Conservation (phyloP, 2,329 filamentous ascomycete genomes). For the Fusarium coicis region DNA sequence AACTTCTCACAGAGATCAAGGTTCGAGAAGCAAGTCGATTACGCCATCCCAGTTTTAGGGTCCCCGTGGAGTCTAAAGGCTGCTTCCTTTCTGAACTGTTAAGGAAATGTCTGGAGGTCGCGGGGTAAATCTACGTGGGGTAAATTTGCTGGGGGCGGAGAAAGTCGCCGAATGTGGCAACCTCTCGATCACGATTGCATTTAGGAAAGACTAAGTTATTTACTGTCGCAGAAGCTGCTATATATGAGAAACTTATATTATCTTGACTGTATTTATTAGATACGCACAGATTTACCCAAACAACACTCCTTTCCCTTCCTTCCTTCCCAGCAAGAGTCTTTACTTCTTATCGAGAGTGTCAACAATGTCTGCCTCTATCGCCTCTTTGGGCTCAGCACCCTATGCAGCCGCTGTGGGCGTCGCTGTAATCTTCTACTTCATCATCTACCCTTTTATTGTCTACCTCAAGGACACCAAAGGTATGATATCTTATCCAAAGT, state of each 20-base stretch:
- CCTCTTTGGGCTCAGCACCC: conserved; percentile 24
- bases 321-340: neutral
- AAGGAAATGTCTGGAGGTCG: neutral
- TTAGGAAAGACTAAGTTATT: neutral
- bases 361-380: conserved; percentile 1
- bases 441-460: conserved; percentile 24
- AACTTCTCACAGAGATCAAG: neutral
- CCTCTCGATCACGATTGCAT: neutral
- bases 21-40: neutral
- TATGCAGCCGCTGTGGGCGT: conserved; percentile 26
- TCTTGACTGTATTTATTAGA: no score
- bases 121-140: neutral
- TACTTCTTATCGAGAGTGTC: neutral
- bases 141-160: neutral
- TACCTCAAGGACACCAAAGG: conserved; percentile 50
- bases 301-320: no score
- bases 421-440: conserved; percentile 12
- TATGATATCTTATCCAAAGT: no score
- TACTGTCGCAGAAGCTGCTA: rapidly evolving
- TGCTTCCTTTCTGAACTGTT: neutral
- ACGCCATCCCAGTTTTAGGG: neutral
- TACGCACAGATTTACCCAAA: no score
- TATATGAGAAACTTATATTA: neutral
- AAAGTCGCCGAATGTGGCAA: neutral
- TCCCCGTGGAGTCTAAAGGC: neutral